Conservation (phyloP, 1,284 basidiomycete species). For the Ganoderma meredithae region DNA sequence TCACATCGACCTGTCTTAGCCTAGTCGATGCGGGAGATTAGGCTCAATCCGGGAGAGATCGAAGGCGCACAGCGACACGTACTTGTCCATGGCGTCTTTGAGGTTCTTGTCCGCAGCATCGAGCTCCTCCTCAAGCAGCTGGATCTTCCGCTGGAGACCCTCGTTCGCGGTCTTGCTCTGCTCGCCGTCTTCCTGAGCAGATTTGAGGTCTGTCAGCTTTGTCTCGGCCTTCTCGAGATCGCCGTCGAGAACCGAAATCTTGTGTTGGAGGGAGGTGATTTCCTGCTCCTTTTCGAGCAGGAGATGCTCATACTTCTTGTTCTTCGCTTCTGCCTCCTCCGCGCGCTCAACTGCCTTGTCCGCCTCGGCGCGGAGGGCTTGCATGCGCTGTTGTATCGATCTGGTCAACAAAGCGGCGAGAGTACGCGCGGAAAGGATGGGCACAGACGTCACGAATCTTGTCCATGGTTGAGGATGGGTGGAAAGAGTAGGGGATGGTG, state of each 20-base stretch:
- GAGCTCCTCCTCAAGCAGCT: slow-evolving; percentile 94
- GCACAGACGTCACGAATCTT: slow-evolving; percentile 74
- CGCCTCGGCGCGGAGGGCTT: slow-evolving; percentile 82
- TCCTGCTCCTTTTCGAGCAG: slow-evolving; percentile 90
- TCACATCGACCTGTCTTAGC: slow-evolving; percentile 96
- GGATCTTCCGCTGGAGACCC: slow-evolving; percentile 84
- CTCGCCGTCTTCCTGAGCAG: slow-evolving; percentile 76
- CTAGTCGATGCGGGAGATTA: slow-evolving; percentile 50
- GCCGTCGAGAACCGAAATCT: slow-evolving; percentile 72
- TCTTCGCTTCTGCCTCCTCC: slow-evolving; percentile 85
- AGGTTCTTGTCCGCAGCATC: slow-evolving; percentile 97
- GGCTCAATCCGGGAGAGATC: slow-evolving; percentile 22
- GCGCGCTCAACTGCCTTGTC: slow-evolving; percentile 84
- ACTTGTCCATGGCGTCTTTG: slow-evolving; percentile 98
- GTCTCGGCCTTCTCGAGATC: slow-evolving; percentile 83
- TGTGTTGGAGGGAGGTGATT: slow-evolving; percentile 85
- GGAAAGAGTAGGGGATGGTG: slow-evolving; percentile 22
- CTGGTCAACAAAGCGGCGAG: slow-evolving; percentile 10
- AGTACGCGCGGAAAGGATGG: neutral
- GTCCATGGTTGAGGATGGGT: slow-evolving; percentile 59
- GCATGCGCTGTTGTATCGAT: slow-evolving; percentile 63
- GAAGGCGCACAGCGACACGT: slow-evolving; percentile 44
- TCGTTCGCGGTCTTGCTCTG: slow-evolving; percentile 80
- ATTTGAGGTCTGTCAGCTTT: slow-evolving; percentile 80
- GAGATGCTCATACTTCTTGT: slow-evolving; percentile 85